A percentile compares a stretch with the other conserved stretches of the same genome.
These are phyloP conservation scores for Bothriochloa decipiens DNA, from an alignment of 176 grass and related monocot species.

Conservation along the genomic window DNA sequence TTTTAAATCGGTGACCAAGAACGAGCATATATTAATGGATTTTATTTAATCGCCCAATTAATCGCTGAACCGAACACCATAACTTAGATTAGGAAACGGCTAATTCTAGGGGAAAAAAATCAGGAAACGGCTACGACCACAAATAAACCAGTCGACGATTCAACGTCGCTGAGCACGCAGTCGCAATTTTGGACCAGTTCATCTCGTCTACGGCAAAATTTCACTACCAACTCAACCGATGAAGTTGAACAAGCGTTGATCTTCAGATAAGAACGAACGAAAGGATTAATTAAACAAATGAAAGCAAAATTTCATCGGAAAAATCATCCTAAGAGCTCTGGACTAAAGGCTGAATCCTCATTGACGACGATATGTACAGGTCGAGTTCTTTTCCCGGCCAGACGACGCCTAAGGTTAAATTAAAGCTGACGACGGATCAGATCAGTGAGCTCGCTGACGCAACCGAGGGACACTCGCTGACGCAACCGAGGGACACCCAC, in stretches of 20 bases:
- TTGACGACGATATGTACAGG: conserved; percentile 8
- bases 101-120: too few relatives aligned
- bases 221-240: not conserved
- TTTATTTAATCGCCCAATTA: not conserved
- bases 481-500: too few relatives aligned
- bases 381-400: not conserved
- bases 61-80: not conserved
- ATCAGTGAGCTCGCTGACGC: conserved; percentile 4
- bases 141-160: conserved; percentile 20
- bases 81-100: not conserved
- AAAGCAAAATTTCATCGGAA: conserved; percentile 34
- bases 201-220: not conserved
- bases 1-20: not conserved
- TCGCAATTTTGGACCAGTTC: conserved; percentile 9
- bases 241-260: not conserved
- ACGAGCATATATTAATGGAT: not conserved
- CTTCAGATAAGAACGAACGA: not conserved
- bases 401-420: not conserved
- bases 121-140: not conserved
- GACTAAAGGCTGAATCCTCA: conserved; percentile 31
- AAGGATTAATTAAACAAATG: not conserved
- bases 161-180: conserved; percentile 32
- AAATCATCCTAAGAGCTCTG: not conserved
- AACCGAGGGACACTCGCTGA: not conserved
- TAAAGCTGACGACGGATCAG: not conserved